Evolutionary conservation across 192 early-diverging fungal species (phyloP).

Genomic region (Backusella westeae): DNA sequence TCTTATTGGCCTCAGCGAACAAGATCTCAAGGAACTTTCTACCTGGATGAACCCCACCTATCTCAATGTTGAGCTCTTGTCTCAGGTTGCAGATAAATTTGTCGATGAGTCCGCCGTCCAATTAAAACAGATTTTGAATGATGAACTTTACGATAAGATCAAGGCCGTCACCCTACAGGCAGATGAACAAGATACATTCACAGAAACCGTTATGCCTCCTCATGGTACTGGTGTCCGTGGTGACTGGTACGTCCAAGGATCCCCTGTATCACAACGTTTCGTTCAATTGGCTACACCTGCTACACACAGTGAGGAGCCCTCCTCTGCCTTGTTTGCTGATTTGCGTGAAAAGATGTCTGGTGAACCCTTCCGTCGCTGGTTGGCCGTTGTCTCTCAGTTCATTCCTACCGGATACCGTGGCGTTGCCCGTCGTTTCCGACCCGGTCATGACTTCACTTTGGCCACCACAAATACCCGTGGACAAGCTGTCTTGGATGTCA

Average conservation of each 20-base stretch:
- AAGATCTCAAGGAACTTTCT: conserved; percentile 42
- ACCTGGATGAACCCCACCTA: conserved; percentile 61
- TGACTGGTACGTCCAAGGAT: conserved; percentile 56
- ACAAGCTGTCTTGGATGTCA: conserved; percentile 54
- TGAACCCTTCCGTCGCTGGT: conserved; percentile 55
- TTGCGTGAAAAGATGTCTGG: conserved; percentile 45
- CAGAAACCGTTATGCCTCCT: conserved; percentile 32
- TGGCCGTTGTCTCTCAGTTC: conserved; percentile 49
- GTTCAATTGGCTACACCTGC: not conserved
- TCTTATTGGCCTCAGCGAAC: conserved; percentile 25
- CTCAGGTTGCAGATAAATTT: conserved; percentile 57
- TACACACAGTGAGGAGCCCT: conserved; percentile 5
- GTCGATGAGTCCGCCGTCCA: conserved; percentile 62
- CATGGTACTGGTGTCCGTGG: conserved; percentile 57
- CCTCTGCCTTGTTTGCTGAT: not conserved
- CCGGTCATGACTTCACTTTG: conserved; percentile 79
- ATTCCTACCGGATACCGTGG: conserved; percentile 37
- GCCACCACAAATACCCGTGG: conserved; percentile 47
- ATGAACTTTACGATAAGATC: conserved; percentile 38
- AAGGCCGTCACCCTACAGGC: conserved; percentile 13
- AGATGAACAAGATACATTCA: conserved; percentile 43
- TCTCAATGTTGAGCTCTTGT: conserved; percentile 39
- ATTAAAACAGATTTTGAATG: conserved; percentile 55
- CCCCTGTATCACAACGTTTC: conserved; percentile 56
- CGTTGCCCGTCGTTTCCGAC: conserved; percentile 68